Conservation (phyloP, 1,284 basidiomycete species). For the Stygiomarasmius scandens region DNA sequence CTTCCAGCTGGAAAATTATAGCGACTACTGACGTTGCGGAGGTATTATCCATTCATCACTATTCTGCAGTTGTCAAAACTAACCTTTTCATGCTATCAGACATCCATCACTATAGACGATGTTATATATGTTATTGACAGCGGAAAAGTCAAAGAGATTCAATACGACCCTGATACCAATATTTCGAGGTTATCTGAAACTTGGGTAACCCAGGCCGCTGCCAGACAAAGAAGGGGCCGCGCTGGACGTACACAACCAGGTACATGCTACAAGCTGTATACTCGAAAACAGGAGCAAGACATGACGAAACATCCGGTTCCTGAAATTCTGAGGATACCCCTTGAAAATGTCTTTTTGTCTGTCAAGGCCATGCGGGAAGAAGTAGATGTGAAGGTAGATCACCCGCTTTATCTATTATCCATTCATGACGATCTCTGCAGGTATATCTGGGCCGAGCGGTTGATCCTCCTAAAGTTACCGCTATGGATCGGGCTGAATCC, state of each 20-base stretch:
- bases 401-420: conserved; percentile 2
- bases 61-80: too few species aligned
- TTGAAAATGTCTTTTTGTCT: conserved; percentile 83
- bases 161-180: conserved; percentile 78
- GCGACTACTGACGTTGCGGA: conserved; percentile 91
- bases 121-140: conserved; percentile 85
- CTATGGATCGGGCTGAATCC: conserved; percentile 80
- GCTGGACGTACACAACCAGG: conserved; percentile 89
- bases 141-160: conserved; percentile 90
- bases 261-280: conserved; percentile 85
- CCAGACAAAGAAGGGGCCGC: conserved; percentile 84
- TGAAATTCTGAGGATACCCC: conserved; percentile 88
- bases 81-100: conserved; percentile 53
- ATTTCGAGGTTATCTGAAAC: conserved; percentile 80
- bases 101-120: conserved; percentile 94
- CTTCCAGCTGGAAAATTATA: conserved; percentile 81
- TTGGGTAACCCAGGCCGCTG: conserved; percentile 83
- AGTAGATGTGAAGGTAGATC: conserved; percentile 75
- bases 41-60: conserved; percentile 35
- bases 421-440: conserved; percentile 23
- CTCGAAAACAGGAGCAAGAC: conserved; percentile 68
- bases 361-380: conserved; percentile 83
- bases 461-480: conserved; percentile 77
- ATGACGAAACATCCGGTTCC: conserved; percentile 81
- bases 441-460: conserved; percentile 75